These are phyloP conservation scores for Phaseolus lunatus DNA, from an alignment of 306 rosid species.

Conservation along the genomic window DNA sequence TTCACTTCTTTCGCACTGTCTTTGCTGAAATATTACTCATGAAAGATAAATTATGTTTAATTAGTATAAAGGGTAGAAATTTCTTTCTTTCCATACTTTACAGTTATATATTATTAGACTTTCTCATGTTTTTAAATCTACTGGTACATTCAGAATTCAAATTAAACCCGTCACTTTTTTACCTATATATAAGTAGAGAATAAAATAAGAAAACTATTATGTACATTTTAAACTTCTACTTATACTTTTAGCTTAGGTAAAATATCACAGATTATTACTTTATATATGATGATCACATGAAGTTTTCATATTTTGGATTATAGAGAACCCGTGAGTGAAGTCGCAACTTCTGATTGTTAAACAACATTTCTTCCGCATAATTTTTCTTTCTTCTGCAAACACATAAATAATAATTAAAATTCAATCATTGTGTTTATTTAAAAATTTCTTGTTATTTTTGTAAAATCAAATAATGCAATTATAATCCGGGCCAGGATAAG, in stretches of 20 bases:
- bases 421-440: conserved; percentile 21
- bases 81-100: too few species aligned
- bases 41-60: too few species aligned
- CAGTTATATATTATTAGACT: too few species aligned
- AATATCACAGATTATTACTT: conserved; percentile 19
- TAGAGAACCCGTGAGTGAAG: neutral
- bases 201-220: neutral
- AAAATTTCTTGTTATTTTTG: conserved; percentile 6
- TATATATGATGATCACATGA: neutral
- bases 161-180: too few species aligned
- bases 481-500: neutral
- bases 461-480: conserved; percentile 18
- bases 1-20: too few species aligned
- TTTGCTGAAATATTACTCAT: too few species aligned
- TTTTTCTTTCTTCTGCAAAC: neutral
- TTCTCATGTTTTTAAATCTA: too few species aligned
- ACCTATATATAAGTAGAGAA: neutral
- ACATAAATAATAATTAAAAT: neutral
- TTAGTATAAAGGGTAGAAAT: too few species aligned
- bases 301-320: neutral
- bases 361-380: neutral
- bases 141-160: too few species aligned
- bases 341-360: neutral
- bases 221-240: neutral
- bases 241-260: conserved; percentile 6